Conservation (phyloP, 495 filamentous ascomycete species). For the Pseudoneurospora amorphoporcata region DNA sequence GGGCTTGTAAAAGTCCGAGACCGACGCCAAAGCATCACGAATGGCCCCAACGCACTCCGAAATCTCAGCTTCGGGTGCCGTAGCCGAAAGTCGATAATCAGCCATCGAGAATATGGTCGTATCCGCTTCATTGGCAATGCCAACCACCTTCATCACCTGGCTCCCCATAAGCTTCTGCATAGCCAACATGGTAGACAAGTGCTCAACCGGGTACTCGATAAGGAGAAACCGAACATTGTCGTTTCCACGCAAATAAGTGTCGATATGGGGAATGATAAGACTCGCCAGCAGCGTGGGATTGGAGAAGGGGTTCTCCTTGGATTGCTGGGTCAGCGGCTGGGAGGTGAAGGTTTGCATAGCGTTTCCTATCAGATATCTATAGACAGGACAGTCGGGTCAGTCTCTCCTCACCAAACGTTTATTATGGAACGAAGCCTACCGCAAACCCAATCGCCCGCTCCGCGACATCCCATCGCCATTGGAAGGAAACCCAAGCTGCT, state of each 20-base stretch:
- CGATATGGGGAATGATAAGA: constrained; percentile 35
- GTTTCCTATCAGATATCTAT: constrained; percentile 36
- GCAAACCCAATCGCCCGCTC: constrained; percentile 32
- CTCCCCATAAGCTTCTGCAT: constrained; percentile 33
- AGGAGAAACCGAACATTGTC: constrained; percentile 32
- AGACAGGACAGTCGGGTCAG: not conserved
- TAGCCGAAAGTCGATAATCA: constrained; percentile 32
- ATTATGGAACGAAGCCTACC: constrained; percentile 18
- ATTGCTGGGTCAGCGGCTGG: constrained; percentile 32
- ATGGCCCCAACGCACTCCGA: constrained; percentile 29
- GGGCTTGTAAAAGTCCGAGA: constrained; percentile 27
- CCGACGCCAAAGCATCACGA: constrained; percentile 28
- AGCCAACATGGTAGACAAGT: constrained; percentile 33
- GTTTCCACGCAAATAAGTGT: constrained; percentile 30
- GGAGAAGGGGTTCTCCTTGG: constrained; percentile 35
- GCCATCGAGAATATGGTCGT: constrained; percentile 23
- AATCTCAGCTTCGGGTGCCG: constrained; percentile 29
- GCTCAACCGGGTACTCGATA: constrained; percentile 37
- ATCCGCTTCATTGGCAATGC: constrained; percentile 27
- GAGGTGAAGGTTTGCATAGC: constrained; percentile 39
- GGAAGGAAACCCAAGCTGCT: constrained; percentile 26
- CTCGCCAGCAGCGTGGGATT: constrained; percentile 33
- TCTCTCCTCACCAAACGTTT: not conserved
- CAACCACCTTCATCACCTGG: constrained; percentile 33
- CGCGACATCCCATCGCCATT: constrained; percentile 24